Conservation (phyloP, 208 protist species). For the Novymonas esmeraldas region DNA sequence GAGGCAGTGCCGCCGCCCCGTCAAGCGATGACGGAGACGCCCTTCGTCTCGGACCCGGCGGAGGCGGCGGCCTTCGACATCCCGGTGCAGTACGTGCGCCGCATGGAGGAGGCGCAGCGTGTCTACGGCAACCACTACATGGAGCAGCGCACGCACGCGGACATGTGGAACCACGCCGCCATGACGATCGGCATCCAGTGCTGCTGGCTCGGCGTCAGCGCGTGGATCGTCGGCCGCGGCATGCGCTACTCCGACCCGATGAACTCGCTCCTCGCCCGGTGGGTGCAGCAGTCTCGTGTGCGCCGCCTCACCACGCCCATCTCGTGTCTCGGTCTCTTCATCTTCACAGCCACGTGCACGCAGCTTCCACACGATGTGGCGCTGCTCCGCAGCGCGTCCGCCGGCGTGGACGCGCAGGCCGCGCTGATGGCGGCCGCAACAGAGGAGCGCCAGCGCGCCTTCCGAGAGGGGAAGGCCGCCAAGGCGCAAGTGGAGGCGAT, state of each 20-base stretch:
- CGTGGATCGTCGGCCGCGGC: constrained; percentile 68
- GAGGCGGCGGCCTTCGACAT: constrained; percentile 44
- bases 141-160: constrained; percentile 37
- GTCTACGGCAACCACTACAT: constrained; percentile 55
- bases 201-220: constrained; percentile 60
- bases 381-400: constrained; percentile 31
- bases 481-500: constrained; percentile 28
- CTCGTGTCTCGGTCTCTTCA: constrained; percentile 55
- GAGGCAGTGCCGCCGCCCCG: not conserved
- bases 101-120: constrained; percentile 74
- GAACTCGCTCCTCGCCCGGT: constrained; percentile 61
- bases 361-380: constrained; percentile 64
- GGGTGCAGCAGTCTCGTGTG: constrained; percentile 41
- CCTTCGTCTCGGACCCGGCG: constrained; percentile 55
- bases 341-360: constrained; percentile 41
- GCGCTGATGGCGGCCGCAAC: constrained; percentile 47
- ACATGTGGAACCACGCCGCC: constrained; percentile 37
- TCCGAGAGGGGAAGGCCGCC: constrained; percentile 40
- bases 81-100: constrained; percentile 55
- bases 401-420: constrained; percentile 32
- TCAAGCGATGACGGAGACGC: constrained; percentile 41
- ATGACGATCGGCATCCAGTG: constrained; percentile 64
- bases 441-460: constrained; percentile 31
- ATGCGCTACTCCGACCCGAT: constrained; percentile 71
- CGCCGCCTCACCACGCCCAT: constrained; percentile 69